Base-by-base conservation (phyloP, 768 basidiomycete species). In the Leccinum boreale region DNA sequence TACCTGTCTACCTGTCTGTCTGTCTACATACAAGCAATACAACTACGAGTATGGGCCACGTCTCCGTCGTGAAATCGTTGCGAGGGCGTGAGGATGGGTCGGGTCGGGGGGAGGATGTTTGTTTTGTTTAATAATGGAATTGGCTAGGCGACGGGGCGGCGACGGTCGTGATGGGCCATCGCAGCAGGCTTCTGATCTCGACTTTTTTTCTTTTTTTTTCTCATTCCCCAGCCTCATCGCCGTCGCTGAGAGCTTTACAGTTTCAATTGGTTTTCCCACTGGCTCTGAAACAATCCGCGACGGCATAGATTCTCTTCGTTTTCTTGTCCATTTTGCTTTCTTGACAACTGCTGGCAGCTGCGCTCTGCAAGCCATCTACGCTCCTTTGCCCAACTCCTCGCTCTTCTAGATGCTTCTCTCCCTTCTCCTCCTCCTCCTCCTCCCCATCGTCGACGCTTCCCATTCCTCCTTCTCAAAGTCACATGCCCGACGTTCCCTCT, bases 381-480 rank as follows among this genome's bases (percentile, higher is more conserved):
- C 74, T 80, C 80, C 51, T 80, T 81, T 15, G 62, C 55, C 54
- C 55, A 4, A 14, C 15, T 68, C 31, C 68, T 59, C 59, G 70
- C 74, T 67, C 58, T 61, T 56, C 68, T 58, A 58, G 29, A 31
- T 64, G 52, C 56, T 54, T 50, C 56, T 70, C 56, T 60, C 77
- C n/a, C n/a, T n/a, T 35, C 52, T 71, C 19, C 55, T 77, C 58
- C 60, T 70, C 29, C 53, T 71, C 57, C 42, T 71, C 52, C 58
- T 62, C 7, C 44, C 62, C 42, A 33, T 65, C 33, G 71, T 70
- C 53, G 65, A 67, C 21, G 78, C 78, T 0, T 65, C 73, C 48
- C 81, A 79, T 61, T 75, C 79, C 0, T 77, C 79, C n/a, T 55
- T 68, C 8, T 46, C 62, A 62, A 70, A 49, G 66, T 69, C 76